Conservation (phyloP, 1,284 basidiomycete species). For the Quambalaria eucalypti region DNA sequence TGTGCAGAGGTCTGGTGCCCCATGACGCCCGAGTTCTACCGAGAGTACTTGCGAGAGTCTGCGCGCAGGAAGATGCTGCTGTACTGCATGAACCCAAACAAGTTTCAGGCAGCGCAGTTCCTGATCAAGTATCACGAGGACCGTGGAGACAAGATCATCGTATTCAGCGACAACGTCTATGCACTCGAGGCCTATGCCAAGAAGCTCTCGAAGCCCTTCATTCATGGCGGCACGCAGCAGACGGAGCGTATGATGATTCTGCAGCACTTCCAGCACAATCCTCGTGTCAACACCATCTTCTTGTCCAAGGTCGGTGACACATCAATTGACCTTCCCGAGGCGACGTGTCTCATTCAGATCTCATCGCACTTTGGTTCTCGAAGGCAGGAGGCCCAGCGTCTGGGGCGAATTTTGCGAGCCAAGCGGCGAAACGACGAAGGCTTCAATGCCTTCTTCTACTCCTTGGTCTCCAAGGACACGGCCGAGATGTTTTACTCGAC, state of each 20-base stretch:
- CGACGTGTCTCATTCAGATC: constrained; percentile 97
- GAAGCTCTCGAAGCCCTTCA: constrained; percentile 86
- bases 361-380: constrained; percentile 99
- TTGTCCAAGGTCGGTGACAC: constrained; percentile 98
- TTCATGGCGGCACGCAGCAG: constrained; percentile 92
- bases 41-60: constrained; percentile 88
- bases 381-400: constrained; percentile 90
- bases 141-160: constrained; percentile 97
- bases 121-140: constrained; percentile 97
- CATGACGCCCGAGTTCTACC: constrained; percentile 99
- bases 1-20: constrained; percentile 97
- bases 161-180: constrained; percentile 97
- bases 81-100: constrained; percentile 99
- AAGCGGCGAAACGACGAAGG: constrained; percentile 98
- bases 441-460: constrained; percentile 99
- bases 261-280: constrained; percentile 90
- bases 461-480: constrained; percentile 94
- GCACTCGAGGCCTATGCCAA: constrained; percentile 95
- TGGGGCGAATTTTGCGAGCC: constrained; percentile 86
- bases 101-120: constrained; percentile 98
- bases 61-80: constrained; percentile 88
- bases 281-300: constrained; percentile 91
- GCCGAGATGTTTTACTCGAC: constrained; percentile 99
- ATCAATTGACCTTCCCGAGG: constrained; percentile 96
- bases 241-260: constrained; percentile 90